Conservation (phyloP, 148 eudicot genomes). For the Cornus controversa region DNA sequence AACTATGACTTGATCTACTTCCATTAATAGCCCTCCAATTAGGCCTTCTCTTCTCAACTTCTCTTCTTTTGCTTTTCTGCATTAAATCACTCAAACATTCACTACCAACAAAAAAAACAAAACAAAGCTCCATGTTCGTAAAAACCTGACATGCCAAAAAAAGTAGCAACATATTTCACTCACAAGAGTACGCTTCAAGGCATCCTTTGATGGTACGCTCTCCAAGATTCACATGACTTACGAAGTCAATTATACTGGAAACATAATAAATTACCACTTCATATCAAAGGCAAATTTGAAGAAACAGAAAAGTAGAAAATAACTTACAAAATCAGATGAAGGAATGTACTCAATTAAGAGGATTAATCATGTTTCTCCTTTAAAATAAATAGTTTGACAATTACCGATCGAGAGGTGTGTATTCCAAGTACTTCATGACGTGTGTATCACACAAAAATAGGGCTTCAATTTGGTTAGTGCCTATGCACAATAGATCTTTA, state of each 20-base stretch:
- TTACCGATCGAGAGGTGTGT: conserved; percentile 87
- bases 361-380: not conserved
- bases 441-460: not conserved
- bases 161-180: conserved; percentile 22
- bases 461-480: conserved; percentile 4
- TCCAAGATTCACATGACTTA: conserved; percentile 79
- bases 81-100: too few species aligned
- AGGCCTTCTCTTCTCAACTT: too few species aligned
- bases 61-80: too few species aligned
- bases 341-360: not conserved
- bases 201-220: conserved; percentile 88
- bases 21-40: too few species aligned
- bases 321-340: too few species aligned
- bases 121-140: not conserved
- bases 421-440: conserved; percentile 91
- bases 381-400: not conserved
- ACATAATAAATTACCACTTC: not conserved
- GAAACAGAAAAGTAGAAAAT: not conserved
- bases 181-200: conserved; percentile 97
- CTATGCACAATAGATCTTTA: not conserved
- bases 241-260: conserved; percentile 71
- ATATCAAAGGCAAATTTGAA: conserved; percentile 1
- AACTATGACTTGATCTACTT: too few species aligned
- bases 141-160: not conserved
- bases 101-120: conserved; percentile 7